Evolutionary conservation across 2,329 filamentous ascomycete genomes (phyloP).

Genomic region (Diaporthe eres): DNA sequence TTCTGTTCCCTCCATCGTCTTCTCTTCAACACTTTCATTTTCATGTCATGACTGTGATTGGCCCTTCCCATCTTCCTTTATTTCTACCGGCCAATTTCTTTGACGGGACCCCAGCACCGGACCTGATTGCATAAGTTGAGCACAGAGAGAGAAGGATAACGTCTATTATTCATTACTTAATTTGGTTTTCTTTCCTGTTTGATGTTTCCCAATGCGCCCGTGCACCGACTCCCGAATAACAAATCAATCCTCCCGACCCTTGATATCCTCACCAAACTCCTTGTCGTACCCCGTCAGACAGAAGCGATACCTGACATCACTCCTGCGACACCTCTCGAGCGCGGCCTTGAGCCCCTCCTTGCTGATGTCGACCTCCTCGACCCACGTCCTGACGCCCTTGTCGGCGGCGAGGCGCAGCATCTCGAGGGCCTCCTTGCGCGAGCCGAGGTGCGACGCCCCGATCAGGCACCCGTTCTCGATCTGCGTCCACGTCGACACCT

Average conservation of each 20-base stretch:
- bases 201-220: neutral
- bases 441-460: constrained; percentile 79
- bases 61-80: no score
- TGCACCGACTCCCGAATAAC: neutral
- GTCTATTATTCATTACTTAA: neutral
- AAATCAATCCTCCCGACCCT: constrained; percentile 31
- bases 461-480: constrained; percentile 81
- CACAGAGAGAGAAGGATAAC: neutral
- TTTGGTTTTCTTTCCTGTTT: neutral
- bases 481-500: constrained; percentile 81
- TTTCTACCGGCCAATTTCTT: no score
- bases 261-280: constrained; percentile 66
- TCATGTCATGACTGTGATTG: neutral
- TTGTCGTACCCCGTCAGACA: constrained; percentile 80
- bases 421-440: constrained; percentile 76
- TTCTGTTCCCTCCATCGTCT: neutral
- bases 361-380: constrained; percentile 81
- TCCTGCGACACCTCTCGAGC: constrained; percentile 77
- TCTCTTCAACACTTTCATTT: neutral
- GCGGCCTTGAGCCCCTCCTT: constrained; percentile 79
- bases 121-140: neutral
- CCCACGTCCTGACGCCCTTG: constrained; percentile 78
- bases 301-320: constrained; percentile 81
- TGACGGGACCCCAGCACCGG: no score
- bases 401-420: constrained; percentile 81